A percentile compares a stretch with the other conserved stretches of the same genome.
These are phyloP conservation scores for Scheffersomyces coipomensis DNA, from an alignment of 805 yeast species.

Conservation along the genomic window DNA sequence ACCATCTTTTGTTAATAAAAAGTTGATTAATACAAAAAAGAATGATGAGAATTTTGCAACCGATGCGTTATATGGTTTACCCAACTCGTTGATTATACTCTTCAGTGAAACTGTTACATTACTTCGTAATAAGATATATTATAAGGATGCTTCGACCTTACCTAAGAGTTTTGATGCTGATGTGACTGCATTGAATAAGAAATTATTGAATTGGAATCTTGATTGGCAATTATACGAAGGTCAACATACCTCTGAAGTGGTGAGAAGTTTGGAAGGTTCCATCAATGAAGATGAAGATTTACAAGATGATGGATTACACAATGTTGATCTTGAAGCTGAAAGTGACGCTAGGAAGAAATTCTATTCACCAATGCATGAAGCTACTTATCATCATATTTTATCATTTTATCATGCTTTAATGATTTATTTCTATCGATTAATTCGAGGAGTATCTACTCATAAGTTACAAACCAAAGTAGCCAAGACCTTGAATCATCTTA, in stretches of 20 bases:
- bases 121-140: constrained; percentile 59
- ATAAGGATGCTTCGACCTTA: constrained; percentile 29
- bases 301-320: constrained; percentile 4
- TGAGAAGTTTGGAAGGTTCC: constrained; percentile 3
- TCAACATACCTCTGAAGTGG: constrained; percentile 5
- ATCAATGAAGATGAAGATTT: constrained; percentile 7
- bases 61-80: constrained; percentile 81
- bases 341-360: constrained; percentile 25
- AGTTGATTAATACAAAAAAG: constrained; percentile 44
- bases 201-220: constrained; percentile 62
- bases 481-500: constrained; percentile 60
- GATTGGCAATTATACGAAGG: constrained; percentile 64
- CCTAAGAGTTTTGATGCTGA: constrained; percentile 21
- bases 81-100: constrained; percentile 71
- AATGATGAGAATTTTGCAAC: constrained; percentile 64
- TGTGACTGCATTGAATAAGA: constrained; percentile 36
- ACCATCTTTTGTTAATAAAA: constrained; percentile 41
- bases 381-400: constrained; percentile 74
- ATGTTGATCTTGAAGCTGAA: constrained; percentile 7
- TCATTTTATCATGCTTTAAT: constrained; percentile 73
- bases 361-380: constrained; percentile 60
- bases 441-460: constrained; percentile 52
- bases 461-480: constrained; percentile 62
- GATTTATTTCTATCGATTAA: constrained; percentile 69
- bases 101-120: constrained; percentile 72